phyloP scores from a whole-genome alignment of 345 rosid species.

The Clarkia xantiana region DNA sequence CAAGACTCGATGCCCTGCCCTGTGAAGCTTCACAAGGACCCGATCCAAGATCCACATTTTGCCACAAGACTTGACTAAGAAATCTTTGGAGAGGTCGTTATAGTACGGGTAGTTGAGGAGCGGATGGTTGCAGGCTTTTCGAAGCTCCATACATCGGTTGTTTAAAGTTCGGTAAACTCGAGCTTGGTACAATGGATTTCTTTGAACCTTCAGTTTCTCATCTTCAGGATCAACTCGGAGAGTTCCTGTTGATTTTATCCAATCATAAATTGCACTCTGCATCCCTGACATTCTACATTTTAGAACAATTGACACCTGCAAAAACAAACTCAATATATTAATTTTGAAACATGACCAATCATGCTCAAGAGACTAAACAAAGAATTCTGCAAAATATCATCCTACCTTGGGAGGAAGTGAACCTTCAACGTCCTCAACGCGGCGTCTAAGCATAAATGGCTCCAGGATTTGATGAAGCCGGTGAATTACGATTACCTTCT shows the following conservation, averaged over 20 bases:
- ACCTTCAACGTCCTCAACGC: constrained; percentile 99
- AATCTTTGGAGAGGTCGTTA: constrained; percentile 76
- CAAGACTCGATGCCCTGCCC: constrained; percentile 89
- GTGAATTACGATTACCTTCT: constrained; percentile 95
- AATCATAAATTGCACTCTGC: constrained; percentile 95
- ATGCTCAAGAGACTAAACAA: too few species aligned
- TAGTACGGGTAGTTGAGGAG: constrained; percentile 90
- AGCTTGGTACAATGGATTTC: constrained; percentile 67
- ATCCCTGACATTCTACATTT: constrained; percentile 96
- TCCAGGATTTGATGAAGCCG: constrained; percentile 98
- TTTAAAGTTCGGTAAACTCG: constrained; percentile 60
- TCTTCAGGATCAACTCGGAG: constrained; percentile 95
- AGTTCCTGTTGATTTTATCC: constrained; percentile 98
- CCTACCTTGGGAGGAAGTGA: constrained; percentile 97
- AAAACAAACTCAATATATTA: too few species aligned
- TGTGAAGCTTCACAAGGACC: constrained; percentile 83
- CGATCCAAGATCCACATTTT: constrained; percentile 93
- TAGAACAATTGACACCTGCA: constrained; percentile 84
- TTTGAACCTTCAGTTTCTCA: constrained; percentile 59
- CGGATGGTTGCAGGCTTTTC: constrained; percentile 96
- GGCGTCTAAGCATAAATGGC: constrained; percentile 99
- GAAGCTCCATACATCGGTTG: constrained; percentile 99
- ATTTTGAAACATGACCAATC: too few species aligned
- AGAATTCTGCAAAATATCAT: too few species aligned
- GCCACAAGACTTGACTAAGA: constrained; percentile 90